phyloP scores from a whole-genome alignment of 2,329 filamentous ascomycete species.

The Dryadomyces quercus-mongolicae region DNA sequence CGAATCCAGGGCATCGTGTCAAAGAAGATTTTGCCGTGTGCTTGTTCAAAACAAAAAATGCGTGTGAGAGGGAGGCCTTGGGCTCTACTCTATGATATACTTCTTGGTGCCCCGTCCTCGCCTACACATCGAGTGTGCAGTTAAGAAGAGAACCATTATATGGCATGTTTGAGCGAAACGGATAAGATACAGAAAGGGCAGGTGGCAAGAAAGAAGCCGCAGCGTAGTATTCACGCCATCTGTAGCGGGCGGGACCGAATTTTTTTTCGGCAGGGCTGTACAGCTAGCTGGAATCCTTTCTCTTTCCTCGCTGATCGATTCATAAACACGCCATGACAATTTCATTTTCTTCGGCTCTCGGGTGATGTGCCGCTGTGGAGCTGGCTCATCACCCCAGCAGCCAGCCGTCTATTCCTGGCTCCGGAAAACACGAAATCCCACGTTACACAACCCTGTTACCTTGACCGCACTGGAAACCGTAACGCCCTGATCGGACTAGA shows the following conservation, averaged over 20 bases:
- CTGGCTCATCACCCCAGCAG: not conserved
- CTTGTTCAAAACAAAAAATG: not conserved
- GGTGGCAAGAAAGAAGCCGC: not conserved
- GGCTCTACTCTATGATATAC: too few relatives aligned
- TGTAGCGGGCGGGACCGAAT: too few relatives aligned
- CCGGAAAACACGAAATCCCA: not conserved
- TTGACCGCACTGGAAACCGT: not conserved
- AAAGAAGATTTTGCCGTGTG: not conserved
- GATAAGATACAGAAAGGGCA: not conserved
- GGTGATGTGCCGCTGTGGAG: not conserved
- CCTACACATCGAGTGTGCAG: too few relatives aligned
- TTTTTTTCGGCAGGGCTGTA: not conserved
- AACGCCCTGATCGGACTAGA: not conserved
- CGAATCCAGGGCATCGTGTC: not conserved
- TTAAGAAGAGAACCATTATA: too few relatives aligned
- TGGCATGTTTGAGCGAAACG: too few relatives aligned
- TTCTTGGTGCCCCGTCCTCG: too few relatives aligned
- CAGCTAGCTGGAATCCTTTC: not conserved
- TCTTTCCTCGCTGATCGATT: not conserved
- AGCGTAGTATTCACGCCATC: too few relatives aligned
- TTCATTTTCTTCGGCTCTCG: not conserved
- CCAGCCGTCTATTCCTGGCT: not conserved
- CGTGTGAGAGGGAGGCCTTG: too few relatives aligned
- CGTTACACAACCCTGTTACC: not conserved
- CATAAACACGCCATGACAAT: not conserved